A percentile compares a stretch with the other conserved stretches of the same genome.
Conservation (phyloP, 2,329 filamentous ascomycete species). For the Rhynchosporium secalis region DNA sequence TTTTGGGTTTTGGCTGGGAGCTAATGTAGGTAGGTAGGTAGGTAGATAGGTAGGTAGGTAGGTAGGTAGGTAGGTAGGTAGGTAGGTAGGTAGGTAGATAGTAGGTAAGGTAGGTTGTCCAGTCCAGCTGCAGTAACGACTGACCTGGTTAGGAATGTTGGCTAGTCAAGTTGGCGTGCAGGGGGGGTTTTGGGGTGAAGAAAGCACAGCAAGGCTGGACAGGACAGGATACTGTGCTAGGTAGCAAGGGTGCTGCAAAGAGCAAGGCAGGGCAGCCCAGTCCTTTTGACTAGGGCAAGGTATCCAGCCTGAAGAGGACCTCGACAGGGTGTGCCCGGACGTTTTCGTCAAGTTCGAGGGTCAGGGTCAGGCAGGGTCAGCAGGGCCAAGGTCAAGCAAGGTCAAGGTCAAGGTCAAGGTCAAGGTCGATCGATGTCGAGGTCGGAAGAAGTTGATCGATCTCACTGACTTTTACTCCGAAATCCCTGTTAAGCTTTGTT, state of each 20-base stretch:
- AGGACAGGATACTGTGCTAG: slow-evolving; percentile 1
- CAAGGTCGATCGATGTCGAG: no score
- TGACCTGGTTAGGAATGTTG: slow-evolving; percentile 13
- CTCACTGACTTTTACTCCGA: no score
- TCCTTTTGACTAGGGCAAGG: background rate
- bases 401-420: no score
- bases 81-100: background rate
- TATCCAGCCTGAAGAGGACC: background rate
- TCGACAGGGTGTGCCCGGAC: slow-evolving; percentile 16
- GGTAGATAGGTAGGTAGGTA: no score
- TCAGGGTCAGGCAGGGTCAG: background rate
- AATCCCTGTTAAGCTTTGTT: no score
- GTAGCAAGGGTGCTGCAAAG: background rate
- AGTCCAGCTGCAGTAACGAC: background rate
- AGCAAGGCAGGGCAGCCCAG: background rate
- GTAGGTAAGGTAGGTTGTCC: background rate
- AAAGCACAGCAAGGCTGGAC: background rate
- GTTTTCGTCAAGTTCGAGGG: background rate
- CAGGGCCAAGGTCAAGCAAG: no score
- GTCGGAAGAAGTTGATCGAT: no score
- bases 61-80: no score
- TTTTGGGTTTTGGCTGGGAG: slow-evolving; percentile 4
- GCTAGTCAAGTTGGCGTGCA: slow-evolving; percentile 14
- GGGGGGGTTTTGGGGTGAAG: background rate
- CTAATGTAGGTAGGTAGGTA: background rate